Evolutionary conservation across 2,329 filamentous ascomycete genomes (phyloP).

Genomic region (Talaromyces sp.): DNA sequence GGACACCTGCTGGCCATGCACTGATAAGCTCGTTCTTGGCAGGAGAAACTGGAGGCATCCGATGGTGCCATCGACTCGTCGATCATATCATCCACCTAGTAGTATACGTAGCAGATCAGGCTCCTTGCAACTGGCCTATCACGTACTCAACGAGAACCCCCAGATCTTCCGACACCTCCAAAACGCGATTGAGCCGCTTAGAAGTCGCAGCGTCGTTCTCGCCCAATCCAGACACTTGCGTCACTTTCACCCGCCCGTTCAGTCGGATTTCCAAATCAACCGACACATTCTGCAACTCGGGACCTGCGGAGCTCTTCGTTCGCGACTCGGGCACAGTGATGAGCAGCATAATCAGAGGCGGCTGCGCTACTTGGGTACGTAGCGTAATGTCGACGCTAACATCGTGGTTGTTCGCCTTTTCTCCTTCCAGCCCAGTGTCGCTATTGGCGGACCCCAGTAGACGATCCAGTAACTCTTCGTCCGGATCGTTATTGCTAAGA

Average conservation of each 20-base stretch:
- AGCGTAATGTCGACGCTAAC: conserved; percentile 36
- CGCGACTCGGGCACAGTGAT: conserved; percentile 17
- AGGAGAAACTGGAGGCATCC: not conserved
- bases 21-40: not conserved
- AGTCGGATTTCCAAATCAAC: conserved; percentile 36
- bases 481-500: conserved; percentile 39
- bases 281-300: conserved; percentile 21
- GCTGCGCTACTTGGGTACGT: conserved; percentile 34
- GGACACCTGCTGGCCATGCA: not conserved
- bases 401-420: conserved; percentile 6
- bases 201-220: conserved; percentile 20
- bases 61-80: not conserved
- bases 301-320: not conserved
- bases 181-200: conserved; percentile 32
- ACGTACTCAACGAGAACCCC: conserved; percentile 43
- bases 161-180: conserved; percentile 43
- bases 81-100: not conserved
- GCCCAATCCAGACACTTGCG: conserved; percentile 32
- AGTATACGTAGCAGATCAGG: not conserved
- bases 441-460: conserved; percentile 37
- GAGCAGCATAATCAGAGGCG: conserved; percentile 35
- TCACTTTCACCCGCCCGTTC: conserved; percentile 37
- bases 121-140: conserved; percentile 29
- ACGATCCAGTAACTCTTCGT: conserved; percentile 51
- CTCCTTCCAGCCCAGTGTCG: not conserved